Percentiles rank a stretch among this genome's conserved stretches.
phyloP scores from a whole-genome alignment of 768 basidiomycete genomes.

The Mycena belliarum region DNA sequence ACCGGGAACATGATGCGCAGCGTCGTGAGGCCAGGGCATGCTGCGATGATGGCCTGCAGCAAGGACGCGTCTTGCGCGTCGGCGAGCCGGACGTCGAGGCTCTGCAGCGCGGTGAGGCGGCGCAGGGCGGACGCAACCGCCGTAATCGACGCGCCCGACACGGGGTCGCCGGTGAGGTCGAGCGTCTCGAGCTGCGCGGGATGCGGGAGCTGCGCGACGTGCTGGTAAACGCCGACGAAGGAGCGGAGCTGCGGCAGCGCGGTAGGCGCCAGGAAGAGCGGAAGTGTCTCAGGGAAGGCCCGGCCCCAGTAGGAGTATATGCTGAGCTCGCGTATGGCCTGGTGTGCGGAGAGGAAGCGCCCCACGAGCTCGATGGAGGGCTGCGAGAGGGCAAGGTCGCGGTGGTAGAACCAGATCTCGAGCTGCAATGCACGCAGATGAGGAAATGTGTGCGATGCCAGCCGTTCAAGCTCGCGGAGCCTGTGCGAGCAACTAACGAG shows the following conservation, averaged over 20 bases:
- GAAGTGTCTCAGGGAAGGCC: background rate
- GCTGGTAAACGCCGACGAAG: slow-evolving; percentile 7
- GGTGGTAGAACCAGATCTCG: background rate
- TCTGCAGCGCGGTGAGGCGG: background rate
- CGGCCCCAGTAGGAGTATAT: background rate
- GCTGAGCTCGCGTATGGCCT: background rate
- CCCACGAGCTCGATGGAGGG: background rate
- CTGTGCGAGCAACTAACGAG: background rate
- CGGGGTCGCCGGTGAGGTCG: slow-evolving; percentile 7
- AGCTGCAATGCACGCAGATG: background rate
- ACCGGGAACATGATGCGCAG: slow-evolving; percentile 2
- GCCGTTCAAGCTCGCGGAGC: background rate
- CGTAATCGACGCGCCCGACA: background rate
- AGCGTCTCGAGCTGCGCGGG: background rate
- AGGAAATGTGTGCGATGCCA: background rate
- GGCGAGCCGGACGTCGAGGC: slow-evolving; percentile 7
- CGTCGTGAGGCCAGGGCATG: background rate
- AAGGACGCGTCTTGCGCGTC: background rate
- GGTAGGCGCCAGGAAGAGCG: background rate
- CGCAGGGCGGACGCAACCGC: background rate
- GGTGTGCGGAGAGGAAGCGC: slow-evolving; percentile 13
- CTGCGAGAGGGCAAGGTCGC: background rate
- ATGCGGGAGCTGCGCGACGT: slow-evolving; percentile 7
- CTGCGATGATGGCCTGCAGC: background rate
- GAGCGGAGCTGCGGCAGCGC: background rate